These are phyloP conservation scores for Pichiaceae sp. DNA, from an alignment of 1,139 yeast species.

Conservation along the genomic window DNA sequence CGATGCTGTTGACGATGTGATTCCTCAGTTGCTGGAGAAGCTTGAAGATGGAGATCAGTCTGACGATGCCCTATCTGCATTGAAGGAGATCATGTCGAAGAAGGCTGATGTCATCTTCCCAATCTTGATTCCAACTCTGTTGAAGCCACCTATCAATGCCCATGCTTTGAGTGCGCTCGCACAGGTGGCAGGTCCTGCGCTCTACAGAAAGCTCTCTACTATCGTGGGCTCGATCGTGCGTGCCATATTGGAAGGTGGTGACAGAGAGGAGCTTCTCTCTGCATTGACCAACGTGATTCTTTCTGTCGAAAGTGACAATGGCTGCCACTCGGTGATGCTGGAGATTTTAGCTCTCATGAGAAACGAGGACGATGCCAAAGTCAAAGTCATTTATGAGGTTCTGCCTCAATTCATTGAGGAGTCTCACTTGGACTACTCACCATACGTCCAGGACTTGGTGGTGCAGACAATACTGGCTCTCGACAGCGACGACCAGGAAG, in stretches of 20 bases:
- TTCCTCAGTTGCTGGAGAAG: conserved; percentile 74
- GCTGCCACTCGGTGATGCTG: conserved; percentile 78
- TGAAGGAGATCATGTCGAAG: conserved; percentile 87
- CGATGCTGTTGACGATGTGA: conserved; percentile 76
- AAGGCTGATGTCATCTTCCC: conserved; percentile 93
- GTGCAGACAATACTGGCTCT: conserved; percentile 62
- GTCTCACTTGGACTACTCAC: conserved; percentile 61
- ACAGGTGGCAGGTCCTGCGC: conserved; percentile 80
- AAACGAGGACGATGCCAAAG: conserved; percentile 61
- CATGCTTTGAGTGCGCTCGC: conserved; percentile 83
- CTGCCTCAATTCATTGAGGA: conserved; percentile 63
- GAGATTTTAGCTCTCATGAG: conserved; percentile 71
- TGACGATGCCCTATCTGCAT: conserved; percentile 76
- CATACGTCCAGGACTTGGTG: conserved; percentile 71
- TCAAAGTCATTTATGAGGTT: conserved; percentile 61
- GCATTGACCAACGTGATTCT: conserved; percentile 64
- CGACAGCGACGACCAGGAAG: conserved; percentile 58
- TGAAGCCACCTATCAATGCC: conserved; percentile 82
- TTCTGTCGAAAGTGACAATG: conserved; percentile 72
- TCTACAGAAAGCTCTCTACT: conserved; percentile 61
- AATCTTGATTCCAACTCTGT: conserved; percentile 76
- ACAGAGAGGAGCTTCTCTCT: conserved; percentile 32
- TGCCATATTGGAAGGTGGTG: conserved; percentile 39
- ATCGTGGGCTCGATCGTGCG: conserved; percentile 68
- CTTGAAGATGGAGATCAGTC: conserved; percentile 56